Base-by-base conservation (phyloP, 2,329 filamentous ascomycete genomes). In the Pestalotiopsis sp. region DNA sequence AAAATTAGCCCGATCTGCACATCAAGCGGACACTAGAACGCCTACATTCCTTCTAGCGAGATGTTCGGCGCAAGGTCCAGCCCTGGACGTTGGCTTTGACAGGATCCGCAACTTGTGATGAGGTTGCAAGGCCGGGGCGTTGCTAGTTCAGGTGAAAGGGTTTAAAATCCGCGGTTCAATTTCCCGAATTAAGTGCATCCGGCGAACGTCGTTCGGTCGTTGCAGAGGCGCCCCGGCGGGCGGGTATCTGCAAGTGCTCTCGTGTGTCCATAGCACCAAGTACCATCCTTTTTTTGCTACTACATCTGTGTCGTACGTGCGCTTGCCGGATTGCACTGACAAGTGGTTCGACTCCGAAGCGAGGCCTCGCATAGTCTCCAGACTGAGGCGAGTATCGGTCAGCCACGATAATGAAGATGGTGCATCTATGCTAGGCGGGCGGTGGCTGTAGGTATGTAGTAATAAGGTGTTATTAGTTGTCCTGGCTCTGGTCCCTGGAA, bases 41-140 rank as follows among this genome's bases (percentile, higher is more conserved):
- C 56, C 26, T 58, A 35, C 56, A 58, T 58, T 58, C 17, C 30
- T 61, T 61, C 58, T 61, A 61, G 58, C 58, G 58, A 61, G 58
- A 20, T 20, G 38, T 26, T 14, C 20, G 24, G 30, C 17, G 30
- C 60, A 63, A 63, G 60, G 60, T 63, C 60, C 60, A 52, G 60
- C 60, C 60, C 48, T 22, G 38, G 20, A 63, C 11, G 9, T 63
- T 39, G 39, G 35, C 39, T 63, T 44, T 63, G 60, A 63, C 60
- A 63, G 60, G 60, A 63, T 63, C 60, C 60, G 60, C 60, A 63
- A 10, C 38, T 24, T 63, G 60, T 63, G 38, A 63, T 48, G 60
- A 63, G n/a, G n/a, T 40, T 40, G 38, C 60, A 48, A 63, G 60
- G 60, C 39, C 56, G 35, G 20, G 60, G 24, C n/a, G 26, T 11